Evolutionary conservation across 2,329 filamentous ascomycete genomes (phyloP).

Genomic region (Leptographium wingfieldii): DNA sequence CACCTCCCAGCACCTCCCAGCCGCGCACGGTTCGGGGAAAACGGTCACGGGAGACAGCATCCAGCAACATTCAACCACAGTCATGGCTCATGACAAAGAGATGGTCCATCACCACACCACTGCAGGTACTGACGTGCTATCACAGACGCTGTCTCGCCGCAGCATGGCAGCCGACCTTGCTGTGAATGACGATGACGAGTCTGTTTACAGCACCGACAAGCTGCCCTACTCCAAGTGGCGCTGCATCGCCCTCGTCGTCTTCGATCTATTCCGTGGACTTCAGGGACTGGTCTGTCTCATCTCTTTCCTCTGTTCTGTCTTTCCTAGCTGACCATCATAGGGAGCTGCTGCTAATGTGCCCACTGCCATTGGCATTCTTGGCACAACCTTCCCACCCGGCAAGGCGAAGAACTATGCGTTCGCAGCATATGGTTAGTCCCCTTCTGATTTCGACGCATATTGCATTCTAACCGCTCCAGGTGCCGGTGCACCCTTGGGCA

Average conservation of each 20-base stretch:
- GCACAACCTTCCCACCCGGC: slow-evolving; percentile 52
- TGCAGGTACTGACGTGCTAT: background rate
- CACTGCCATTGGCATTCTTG: slow-evolving; percentile 57
- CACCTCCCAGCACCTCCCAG: too few relatives aligned
- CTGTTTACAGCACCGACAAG: slow-evolving; percentile 1
- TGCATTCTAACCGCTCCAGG: slow-evolving; percentile 19
- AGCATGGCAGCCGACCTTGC: too few relatives aligned
- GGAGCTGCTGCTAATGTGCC: slow-evolving; percentile 59
- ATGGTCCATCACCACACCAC: too few relatives aligned
- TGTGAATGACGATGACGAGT: background rate
- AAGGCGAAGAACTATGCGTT: slow-evolving; percentile 62
- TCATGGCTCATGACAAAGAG: too few relatives aligned
- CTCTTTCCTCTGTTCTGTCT: background rate
- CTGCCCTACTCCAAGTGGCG: slow-evolving; percentile 30
- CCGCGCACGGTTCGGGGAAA: too few relatives aligned
- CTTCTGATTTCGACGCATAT: background rate
- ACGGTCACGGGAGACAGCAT: too few relatives aligned
- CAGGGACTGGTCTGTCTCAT: slow-evolving; percentile 40
- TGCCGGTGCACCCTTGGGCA: slow-evolving; percentile 52
- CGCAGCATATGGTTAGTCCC: slow-evolving; percentile 34
- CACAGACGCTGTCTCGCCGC: background rate
- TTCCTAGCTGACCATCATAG: slow-evolving; percentile 14
- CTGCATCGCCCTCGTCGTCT: slow-evolving; percentile 45
- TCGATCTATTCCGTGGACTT: slow-evolving; percentile 52
- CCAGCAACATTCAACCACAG: too few relatives aligned